These are phyloP conservation scores for Candida parachauliodes DNA, from an alignment of 805 yeast genomes.

Conservation along the genomic window DNA sequence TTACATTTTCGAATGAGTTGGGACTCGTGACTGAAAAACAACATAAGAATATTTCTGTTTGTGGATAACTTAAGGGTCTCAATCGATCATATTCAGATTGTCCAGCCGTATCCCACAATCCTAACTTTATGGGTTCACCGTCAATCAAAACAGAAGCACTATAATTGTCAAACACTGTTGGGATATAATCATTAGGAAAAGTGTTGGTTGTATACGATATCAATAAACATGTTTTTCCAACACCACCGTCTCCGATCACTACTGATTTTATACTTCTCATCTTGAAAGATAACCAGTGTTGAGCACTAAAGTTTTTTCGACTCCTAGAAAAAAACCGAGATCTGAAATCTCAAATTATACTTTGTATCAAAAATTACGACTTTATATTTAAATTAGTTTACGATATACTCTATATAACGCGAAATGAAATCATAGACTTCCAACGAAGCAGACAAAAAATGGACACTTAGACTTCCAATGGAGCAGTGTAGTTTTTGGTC, in stretches of 20 bases:
- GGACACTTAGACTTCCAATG: conserved; percentile 8
- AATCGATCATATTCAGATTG: conserved; percentile 88
- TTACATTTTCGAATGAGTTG: conserved; percentile 74
- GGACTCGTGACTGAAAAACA: conserved; percentile 86
- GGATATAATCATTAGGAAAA: conserved; percentile 89
- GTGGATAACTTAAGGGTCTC: conserved; percentile 88
- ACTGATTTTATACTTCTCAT: conserved; percentile 92
- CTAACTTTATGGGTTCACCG: conserved; percentile 77
- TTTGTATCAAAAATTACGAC: no score
- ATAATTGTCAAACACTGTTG: conserved; percentile 91
- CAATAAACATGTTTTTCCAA: conserved; percentile 86
- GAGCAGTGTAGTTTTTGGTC: conserved; percentile 16
- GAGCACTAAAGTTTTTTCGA: no score
- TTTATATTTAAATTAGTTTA: no score
- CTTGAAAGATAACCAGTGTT: no score
- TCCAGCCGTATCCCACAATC: conserved; percentile 96
- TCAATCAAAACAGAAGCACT: conserved; percentile 82
- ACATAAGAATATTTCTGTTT: conserved; percentile 81
- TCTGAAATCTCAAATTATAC: no score
- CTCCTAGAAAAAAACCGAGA: no score
- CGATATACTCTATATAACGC: no score
- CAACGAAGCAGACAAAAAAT: background rate
- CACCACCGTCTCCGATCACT: conserved; percentile 94
- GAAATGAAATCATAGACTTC: background rate
- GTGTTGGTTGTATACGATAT: conserved; percentile 90